Evolutionary conservation across 2,329 filamentous ascomycete genomes (phyloP), one percentile per base, ranked within the genome.

Genomic region (Paramyrothecium roridum): DNA sequence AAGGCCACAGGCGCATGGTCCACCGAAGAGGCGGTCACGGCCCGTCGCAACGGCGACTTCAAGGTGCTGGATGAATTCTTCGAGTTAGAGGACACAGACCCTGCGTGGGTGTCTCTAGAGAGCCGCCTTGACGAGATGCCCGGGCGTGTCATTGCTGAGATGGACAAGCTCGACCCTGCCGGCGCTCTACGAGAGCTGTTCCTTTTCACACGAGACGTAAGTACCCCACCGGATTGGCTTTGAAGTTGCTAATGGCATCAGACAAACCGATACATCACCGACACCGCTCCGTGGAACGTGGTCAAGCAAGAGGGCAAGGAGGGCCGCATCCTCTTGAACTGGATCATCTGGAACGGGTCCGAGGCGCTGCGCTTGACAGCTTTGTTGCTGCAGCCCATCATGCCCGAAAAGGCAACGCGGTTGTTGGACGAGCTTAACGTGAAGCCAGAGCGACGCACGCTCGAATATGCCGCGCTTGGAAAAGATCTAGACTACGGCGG

Each of bases 301-400:
- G 74, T 74, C 26, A 80, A 75, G 45, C 62, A 69, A 2, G 61
- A 66, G 2, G 67, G 71, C 7, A 59, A 64, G 0, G 64, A 68
- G 2, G 71, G 72, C 34, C 71, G 68, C 1, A 66, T 54, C 48
- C 70, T 79, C 2, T 73, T 87, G 17, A 75, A 87, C 60, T 76
- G 79, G 62, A 80, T 82, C 40, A 78, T 99, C 26, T 97, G 84
- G 69, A 79, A 88, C 47, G 78, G 80, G 47, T 83, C 87, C 10
- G 95, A 99, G 73, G 83, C 88, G 4, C 70, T 97, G 49, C 88
- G 95, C 40, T 84, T 97, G 22, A 78, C 80, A 1, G 91, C 87
- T 16, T 96, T 99, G 62, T 77, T 98, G 49, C 76, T 99, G 48
- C 93, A 96, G 70, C 49, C 95, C 1, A 90, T 93, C 66, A 96